Conservation (phyloP, 495 filamentous ascomycete species). For the Penicillium antarcticum region DNA sequence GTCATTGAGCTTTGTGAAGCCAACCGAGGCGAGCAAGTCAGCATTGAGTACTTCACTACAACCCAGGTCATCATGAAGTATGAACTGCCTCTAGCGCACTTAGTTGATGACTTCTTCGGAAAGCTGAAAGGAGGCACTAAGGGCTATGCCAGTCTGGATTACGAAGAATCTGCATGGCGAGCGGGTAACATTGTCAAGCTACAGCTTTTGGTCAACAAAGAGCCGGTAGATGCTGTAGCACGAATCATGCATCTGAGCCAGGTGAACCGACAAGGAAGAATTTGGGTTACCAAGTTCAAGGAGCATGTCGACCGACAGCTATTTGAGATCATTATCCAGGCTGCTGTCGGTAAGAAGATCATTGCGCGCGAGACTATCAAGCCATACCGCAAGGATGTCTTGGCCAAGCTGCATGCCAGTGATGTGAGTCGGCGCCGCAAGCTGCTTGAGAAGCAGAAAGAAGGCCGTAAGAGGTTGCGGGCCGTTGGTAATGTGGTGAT, state of each 20-base stretch:
- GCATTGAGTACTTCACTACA: constrained; percentile 86
- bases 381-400: constrained; percentile 91
- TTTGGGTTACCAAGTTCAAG: constrained; percentile 96
- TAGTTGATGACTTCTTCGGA: constrained; percentile 97
- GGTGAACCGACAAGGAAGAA: constrained; percentile 67
- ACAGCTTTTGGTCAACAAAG: constrained; percentile 89
- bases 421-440: constrained; percentile 82
- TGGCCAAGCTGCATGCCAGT: constrained; percentile 89
- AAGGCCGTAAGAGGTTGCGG: constrained; percentile 80
- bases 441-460: constrained; percentile 94
- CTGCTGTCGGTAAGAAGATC: constrained; percentile 76
- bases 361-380: constrained; percentile 94
- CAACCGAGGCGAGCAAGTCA: constrained; percentile 82
- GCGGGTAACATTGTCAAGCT: constrained; percentile 80
- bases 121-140: constrained; percentile 89
- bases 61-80: constrained; percentile 96
- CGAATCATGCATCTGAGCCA: constrained; percentile 82
- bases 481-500: constrained; percentile 78
- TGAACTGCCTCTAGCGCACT: constrained; percentile 76
- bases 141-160: constrained; percentile 82
- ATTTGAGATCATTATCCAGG: constrained; percentile 96
- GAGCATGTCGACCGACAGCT: constrained; percentile 93
- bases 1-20: constrained; percentile 93
- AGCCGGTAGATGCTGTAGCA: constrained; percentile 90
- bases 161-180: constrained; percentile 90